A percentile compares a stretch with the other conserved stretches of the same genome.
Evolutionary conservation across 352 stramenopile genomes (phyloP).

Genomic region (Phytopythium oedochilum): DNA sequence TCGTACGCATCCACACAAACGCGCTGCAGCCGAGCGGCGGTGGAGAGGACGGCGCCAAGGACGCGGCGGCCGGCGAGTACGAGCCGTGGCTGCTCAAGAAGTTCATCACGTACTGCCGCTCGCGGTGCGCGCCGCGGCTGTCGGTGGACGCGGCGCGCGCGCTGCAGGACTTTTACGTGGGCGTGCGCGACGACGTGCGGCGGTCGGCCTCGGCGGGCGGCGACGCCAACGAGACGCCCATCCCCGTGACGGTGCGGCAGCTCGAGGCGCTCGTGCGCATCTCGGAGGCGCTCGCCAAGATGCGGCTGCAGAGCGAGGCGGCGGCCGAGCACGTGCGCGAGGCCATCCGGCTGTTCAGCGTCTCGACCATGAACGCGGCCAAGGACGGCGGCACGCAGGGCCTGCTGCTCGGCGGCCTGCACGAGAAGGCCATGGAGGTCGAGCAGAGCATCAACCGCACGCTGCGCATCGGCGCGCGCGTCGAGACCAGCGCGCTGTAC

Average conservation of each 20-base stretch:
- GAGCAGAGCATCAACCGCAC: constrained; percentile 82
- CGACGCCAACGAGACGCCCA: constrained; percentile 47
- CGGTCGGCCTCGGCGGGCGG: constrained; percentile 44
- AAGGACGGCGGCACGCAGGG: constrained; percentile 86
- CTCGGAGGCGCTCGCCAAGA: constrained; percentile 97
- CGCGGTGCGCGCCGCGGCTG: constrained; percentile 91
- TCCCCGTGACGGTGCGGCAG: constrained; percentile 98
- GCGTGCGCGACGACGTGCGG: constrained; percentile 95
- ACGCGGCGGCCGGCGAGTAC: constrained; percentile 46
- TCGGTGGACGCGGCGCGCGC: constrained; percentile 89
- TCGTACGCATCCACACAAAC: constrained; percentile 98
- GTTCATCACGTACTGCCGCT: constrained; percentile 98
- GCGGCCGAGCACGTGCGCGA: constrained; percentile 92
- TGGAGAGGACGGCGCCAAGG: constrained; percentile 12
- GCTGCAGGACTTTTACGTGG: constrained; percentile 97
- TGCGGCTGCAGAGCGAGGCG: constrained; percentile 90
- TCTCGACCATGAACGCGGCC: constrained; percentile 98
- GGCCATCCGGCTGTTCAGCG: constrained; percentile 96
- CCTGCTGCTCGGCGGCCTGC: constrained; percentile 66
- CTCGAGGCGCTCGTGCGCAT: constrained; percentile 98
- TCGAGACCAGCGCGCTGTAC: constrained; percentile 80
- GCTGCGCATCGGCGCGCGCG: constrained; percentile 71
- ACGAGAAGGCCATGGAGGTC: constrained; percentile 81
- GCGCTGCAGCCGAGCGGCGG: constrained; percentile 21
- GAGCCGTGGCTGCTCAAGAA: constrained; percentile 93